Conservation (phyloP, 768 basidiomycete genomes). For the Russula ochroleuca region DNA sequence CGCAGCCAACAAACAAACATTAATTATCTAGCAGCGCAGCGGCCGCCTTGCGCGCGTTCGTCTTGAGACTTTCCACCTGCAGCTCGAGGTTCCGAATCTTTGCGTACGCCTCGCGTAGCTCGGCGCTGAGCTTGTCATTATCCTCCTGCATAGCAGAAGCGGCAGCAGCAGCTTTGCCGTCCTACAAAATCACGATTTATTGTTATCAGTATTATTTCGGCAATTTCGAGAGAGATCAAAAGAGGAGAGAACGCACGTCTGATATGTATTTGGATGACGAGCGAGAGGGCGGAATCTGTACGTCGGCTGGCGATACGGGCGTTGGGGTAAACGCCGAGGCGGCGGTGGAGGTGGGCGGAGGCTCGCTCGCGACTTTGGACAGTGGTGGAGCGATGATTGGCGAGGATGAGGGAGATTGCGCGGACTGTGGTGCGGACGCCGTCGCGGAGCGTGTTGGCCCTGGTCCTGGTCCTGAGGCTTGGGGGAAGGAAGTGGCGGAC, state of each 20-base stretch:
- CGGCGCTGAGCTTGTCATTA: constrained; percentile 55
- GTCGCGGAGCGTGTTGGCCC: constrained; percentile 30
- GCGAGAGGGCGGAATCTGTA: constrained; percentile 29
- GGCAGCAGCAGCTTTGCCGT: constrained; percentile 28
- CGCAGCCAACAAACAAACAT: not conserved
- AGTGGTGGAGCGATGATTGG: constrained; percentile 29
- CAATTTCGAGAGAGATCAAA: not conserved
- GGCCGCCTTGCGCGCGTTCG: constrained; percentile 73
- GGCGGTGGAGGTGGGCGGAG: constrained; percentile 7
- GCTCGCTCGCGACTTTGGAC: constrained; percentile 16
- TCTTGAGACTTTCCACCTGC: constrained; percentile 69
- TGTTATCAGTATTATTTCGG: not conserved
- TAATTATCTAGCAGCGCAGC: constrained; percentile 46
- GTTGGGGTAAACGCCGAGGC: not conserved
- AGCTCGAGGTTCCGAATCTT: constrained; percentile 81
- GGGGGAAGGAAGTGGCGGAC: not conserved
- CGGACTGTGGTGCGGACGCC: constrained; percentile 34
- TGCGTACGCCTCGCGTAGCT: constrained; percentile 75
- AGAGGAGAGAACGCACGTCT: constrained; percentile 35
- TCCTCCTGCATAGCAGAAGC: constrained; percentile 44
- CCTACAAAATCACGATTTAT: constrained; percentile 2
- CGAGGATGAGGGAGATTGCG: constrained; percentile 31
- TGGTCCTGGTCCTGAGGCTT: constrained; percentile 24
- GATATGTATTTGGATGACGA: constrained; percentile 23
- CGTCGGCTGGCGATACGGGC: constrained; percentile 26